phyloP scores from a whole-genome alignment of 148 eudicot genomes.

The Cornus florida region DNA sequence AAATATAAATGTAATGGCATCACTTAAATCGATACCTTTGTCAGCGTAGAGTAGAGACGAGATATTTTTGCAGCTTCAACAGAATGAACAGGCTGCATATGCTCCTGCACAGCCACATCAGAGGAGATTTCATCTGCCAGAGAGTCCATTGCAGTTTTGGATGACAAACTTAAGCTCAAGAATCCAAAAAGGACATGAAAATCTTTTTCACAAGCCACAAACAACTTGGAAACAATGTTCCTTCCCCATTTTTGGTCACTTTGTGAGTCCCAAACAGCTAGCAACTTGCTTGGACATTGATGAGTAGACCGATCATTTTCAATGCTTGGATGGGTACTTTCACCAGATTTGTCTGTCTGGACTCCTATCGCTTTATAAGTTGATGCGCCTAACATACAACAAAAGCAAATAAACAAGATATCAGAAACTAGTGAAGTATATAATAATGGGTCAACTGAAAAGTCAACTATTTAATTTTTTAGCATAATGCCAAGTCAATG shows the following conservation, averaged over 20 bases:
- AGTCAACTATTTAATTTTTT: background rate
- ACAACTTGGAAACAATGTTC: conserved; percentile 54
- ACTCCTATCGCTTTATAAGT: conserved; percentile 59
- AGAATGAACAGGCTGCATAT: conserved; percentile 28
- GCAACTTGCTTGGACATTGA: conserved; percentile 39
- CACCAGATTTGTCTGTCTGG: conserved; percentile 63
- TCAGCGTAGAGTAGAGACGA: conserved; percentile 52
- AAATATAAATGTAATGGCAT: background rate
- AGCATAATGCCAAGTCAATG: conserved; percentile 5
- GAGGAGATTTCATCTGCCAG: conserved; percentile 26
- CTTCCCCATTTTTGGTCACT: conserved; percentile 34
- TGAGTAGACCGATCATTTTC: conserved; percentile 23
- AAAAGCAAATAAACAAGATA: conserved; percentile 6
- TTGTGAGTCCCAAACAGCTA: conserved; percentile 52
- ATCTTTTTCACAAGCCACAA: conserved; percentile 67
- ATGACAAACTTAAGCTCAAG: conserved; percentile 22
- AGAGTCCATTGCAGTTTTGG: conserved; percentile 27
- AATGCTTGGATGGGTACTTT: conserved; percentile 27
- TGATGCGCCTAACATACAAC: conserved; percentile 24
- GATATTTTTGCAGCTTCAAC: conserved; percentile 54
- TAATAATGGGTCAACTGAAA: conserved; percentile 9
- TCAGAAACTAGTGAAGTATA: conserved; percentile 7
- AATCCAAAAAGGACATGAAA: conserved; percentile 63
- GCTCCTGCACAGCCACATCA: conserved; percentile 22
- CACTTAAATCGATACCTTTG: conserved; percentile 45